Percentiles rank a stretch among this genome's conserved stretches.
phyloP scores from a whole-genome alignment of 768 basidiomycete genomes.

The Boletus subparvulus region DNA sequence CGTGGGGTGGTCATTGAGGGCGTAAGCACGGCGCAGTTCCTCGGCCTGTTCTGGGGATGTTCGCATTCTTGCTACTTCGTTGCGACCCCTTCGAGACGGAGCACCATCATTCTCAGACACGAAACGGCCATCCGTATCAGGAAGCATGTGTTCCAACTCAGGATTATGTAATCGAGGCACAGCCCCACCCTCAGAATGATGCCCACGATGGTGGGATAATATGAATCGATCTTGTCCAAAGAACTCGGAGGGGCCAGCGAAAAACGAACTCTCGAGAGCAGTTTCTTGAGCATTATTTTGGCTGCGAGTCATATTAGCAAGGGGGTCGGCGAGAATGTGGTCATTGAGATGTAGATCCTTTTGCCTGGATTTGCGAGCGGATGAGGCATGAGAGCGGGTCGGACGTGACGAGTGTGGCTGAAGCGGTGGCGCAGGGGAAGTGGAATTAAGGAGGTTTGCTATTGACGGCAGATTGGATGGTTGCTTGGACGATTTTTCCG shows the following conservation, averaged over 20 bases:
- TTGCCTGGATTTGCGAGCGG: constrained; percentile 31
- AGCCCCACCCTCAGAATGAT: constrained; percentile 26
- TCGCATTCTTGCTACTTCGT: constrained; percentile 48
- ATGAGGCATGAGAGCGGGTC: constrained; percentile 25
- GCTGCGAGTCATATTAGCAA: not conserved
- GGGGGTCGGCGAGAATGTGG: constrained; percentile 24
- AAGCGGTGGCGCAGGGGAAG: constrained; percentile 26
- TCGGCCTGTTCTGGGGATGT: constrained; percentile 66
- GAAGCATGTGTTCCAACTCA: constrained; percentile 50
- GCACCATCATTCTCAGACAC: constrained; percentile 50
- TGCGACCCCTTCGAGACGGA: constrained; percentile 32
- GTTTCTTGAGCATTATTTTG: constrained; percentile 16
- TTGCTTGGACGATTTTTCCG: constrained; percentile 29
- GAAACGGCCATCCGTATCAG: constrained; percentile 51
- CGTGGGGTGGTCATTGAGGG: constrained; percentile 62
- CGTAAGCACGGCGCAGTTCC: constrained; percentile 66
- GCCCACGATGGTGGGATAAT: constrained; percentile 35
- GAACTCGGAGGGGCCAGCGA: constrained; percentile 33
- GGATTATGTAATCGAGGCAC: constrained; percentile 32
- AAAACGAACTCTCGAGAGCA: constrained; percentile 31
- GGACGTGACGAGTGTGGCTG: constrained; percentile 21
- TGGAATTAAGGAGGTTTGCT: constrained; percentile 42
- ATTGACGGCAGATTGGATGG: constrained; percentile 36
- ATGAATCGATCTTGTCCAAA: constrained; percentile 33
- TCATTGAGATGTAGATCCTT: constrained; percentile 34